Evolutionary conservation across 139 green algal species (phyloP), one percentile per base, ranked within the genome.

Genomic region (Prasinococcaceae sp.): DNA sequence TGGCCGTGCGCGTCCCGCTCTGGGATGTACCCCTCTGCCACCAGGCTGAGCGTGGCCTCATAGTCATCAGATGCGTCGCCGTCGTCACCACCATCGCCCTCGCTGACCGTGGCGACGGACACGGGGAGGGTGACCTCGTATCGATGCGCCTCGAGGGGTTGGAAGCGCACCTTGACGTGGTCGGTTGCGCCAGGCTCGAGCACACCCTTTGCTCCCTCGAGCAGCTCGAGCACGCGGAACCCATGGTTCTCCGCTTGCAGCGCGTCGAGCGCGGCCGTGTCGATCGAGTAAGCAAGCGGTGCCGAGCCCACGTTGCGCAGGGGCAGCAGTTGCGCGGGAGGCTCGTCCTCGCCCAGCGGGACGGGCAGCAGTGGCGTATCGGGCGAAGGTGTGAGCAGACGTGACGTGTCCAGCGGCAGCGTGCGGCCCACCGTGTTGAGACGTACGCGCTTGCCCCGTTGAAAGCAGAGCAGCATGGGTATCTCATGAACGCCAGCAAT

Each of bases 401-500:
- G 28, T 56, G 70, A 61, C 19, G 28, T 23, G 2, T 53, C 36
- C 3, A 46, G 30, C 27, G 43, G 20, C 9, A 76, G 58, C 14
- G 71, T 79, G n/a, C 28, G n/a, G 4, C 66, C 48, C 40, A 29
- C 35, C 23, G 84, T 61, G 51, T 83, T 55, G 47, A 86, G 52
- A 23, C 68, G 63, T 40, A 83, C 45, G 30, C 66, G 63, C 61
- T 80, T 80, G 64, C 79, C 75, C 49, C 83, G 59, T 12, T 44
- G 27, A 3, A 84, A 25, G 24, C 55, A 50, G 24, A 86, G 50
- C 52, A 86, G 69, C 4, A 80, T 30, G 1, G 79, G 73, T 10
- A 84, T 50, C 19, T 63, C 17, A 54, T 80, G 75, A 2, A 16
- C 16, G 36, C 79, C 79, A 8, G 57, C 38, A 20, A 36, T 27